Conservation (phyloP, 345 rosid genomes). For the Sisymbrium altissimum region DNA sequence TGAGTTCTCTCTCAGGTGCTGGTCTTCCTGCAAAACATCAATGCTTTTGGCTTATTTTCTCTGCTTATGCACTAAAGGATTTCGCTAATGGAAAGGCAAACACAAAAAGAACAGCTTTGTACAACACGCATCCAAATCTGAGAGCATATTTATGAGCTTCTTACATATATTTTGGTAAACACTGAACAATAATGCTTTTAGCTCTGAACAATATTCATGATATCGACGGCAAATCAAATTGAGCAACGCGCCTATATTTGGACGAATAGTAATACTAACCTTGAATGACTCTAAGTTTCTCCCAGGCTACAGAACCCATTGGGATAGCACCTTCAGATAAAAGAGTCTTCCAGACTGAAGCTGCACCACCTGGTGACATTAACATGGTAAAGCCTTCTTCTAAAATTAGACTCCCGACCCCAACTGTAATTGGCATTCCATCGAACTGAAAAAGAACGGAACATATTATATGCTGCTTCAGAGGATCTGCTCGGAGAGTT, state of each 20-base stretch:
- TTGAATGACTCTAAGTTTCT: constrained; percentile 71
- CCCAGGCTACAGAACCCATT: constrained; percentile 93
- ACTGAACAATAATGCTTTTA: too few species aligned
- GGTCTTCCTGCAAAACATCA: constrained; percentile 68
- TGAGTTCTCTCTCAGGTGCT: constrained; percentile 82
- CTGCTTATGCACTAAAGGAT: neutral
- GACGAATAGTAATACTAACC: constrained; percentile 41
- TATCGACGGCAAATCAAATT: neutral
- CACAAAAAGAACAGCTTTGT: neutral
- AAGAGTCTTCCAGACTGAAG: constrained; percentile 68
- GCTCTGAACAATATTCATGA: too few species aligned
- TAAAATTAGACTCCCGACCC: constrained; percentile 66
- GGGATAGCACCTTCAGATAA: constrained; percentile 75
- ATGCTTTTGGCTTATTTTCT: constrained; percentile 6
- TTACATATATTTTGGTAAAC: too few species aligned
- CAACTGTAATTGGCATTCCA: constrained; percentile 77
- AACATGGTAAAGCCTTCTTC: constrained; percentile 76
- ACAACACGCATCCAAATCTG: constrained; percentile 2
- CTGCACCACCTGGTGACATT: constrained; percentile 70
- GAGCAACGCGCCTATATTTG: neutral
- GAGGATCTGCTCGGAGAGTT: neutral
- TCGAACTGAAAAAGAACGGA: constrained; percentile 44
- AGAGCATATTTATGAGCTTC: neutral
- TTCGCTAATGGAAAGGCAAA: neutral
- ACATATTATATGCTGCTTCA: neutral